A percentile compares a stretch with the other conserved stretches of the same genome.
These are phyloP conservation scores for Paecilomyces dactylethromorphus DNA, from an alignment of 2,329 filamentous ascomycete genomes.

Conservation along the genomic window DNA sequence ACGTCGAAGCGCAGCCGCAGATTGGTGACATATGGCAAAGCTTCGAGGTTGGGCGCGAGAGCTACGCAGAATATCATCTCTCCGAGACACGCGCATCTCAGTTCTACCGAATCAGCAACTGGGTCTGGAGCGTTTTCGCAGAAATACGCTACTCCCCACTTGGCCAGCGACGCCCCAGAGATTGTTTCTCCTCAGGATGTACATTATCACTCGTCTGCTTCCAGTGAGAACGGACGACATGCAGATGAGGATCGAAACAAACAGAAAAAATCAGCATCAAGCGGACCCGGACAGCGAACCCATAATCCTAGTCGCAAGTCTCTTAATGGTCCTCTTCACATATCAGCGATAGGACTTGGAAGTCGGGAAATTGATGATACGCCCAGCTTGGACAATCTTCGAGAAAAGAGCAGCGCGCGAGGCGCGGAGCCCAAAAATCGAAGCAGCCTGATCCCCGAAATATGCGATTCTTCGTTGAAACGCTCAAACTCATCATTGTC, in stretches of 20 bases:
- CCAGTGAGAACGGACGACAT: background rate
- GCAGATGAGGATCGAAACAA: background rate
- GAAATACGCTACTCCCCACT: background rate
- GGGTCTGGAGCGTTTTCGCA: background rate
- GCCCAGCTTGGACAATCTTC: background rate
- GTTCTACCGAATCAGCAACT: background rate
- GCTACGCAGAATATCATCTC: background rate
- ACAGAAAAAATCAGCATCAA: background rate
- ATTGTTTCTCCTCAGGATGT: background rate
- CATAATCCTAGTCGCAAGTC: background rate
- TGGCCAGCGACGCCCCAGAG: background rate
- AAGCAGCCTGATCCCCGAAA: background rate
- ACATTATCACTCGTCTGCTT: background rate
- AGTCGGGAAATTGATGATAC: background rate
- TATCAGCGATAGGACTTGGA: background rate
- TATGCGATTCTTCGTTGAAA: background rate
- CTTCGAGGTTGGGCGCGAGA: constrained; percentile 5
- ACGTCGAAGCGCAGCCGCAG: constrained; percentile 18
- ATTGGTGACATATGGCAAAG: constrained; percentile 33
- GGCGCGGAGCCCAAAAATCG: background rate
- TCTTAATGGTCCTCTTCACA: background rate
- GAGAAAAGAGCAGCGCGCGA: background rate
- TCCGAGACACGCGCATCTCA: background rate
- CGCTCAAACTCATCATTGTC: background rate
- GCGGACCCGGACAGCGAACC: background rate